Conservation (phyloP, 1,284 basidiomycete genomes). For the Moesziomyces globuligerus region DNA sequence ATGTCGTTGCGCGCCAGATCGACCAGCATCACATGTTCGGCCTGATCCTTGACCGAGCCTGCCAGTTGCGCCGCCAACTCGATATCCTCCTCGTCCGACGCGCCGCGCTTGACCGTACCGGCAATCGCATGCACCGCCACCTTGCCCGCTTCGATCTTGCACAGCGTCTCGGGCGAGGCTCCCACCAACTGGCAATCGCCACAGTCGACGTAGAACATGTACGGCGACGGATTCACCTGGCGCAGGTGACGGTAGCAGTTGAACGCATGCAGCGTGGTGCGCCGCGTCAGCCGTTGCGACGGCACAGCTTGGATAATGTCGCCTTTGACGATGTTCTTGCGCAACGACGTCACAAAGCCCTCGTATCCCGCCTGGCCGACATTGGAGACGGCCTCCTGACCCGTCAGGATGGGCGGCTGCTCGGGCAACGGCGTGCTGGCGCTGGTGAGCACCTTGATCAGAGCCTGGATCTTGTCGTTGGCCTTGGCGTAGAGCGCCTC, state of each 20-base stretch:
- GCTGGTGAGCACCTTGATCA: slow-evolving; percentile 36
- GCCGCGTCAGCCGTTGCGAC: slow-evolving; percentile 85
- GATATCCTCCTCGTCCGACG: slow-evolving; percentile 77
- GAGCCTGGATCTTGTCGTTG: slow-evolving; percentile 27
- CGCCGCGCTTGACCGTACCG: slow-evolving; percentile 89
- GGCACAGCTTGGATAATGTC: slow-evolving; percentile 99
- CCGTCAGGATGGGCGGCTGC: slow-evolving; percentile 69
- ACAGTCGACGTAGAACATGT: slow-evolving; percentile 95
- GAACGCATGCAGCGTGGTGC: slow-evolving; percentile 92
- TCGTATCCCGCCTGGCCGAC: slow-evolving; percentile 95
- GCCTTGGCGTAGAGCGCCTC: slow-evolving; percentile 49
- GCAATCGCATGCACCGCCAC: slow-evolving; percentile 99
- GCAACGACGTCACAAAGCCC: slow-evolving; percentile 87
- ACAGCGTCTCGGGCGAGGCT: slow-evolving; percentile 95
- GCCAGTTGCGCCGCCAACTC: slow-evolving; percentile 78
- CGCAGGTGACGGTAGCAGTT: slow-evolving; percentile 94
- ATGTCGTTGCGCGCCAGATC: slow-evolving; percentile 99
- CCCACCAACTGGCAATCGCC: slow-evolving; percentile 92
- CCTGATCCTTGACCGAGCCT: slow-evolving; percentile 90
- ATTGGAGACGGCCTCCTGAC: slow-evolving; percentile 76
- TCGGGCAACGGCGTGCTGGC: slow-evolving; percentile 72
- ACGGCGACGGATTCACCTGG: slow-evolving; percentile 95
- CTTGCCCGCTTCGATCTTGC: slow-evolving; percentile 85
- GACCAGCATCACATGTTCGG: slow-evolving; percentile 99
- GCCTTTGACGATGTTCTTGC: slow-evolving; percentile 92